Percentiles rank a stretch among this genome's conserved stretches.
Conservation (phyloP, 257 asterid species). For the Plantago major region DNA sequence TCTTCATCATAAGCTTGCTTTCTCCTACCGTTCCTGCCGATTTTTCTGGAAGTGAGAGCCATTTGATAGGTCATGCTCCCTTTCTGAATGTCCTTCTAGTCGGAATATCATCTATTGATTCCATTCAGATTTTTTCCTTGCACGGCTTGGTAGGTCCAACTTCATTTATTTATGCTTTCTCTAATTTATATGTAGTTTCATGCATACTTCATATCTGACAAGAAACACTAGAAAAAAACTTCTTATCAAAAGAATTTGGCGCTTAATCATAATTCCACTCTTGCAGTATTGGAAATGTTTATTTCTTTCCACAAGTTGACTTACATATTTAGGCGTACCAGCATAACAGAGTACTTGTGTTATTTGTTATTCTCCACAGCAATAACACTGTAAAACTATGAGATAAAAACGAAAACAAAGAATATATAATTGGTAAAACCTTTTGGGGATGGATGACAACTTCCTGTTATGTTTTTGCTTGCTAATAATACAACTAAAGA, state of each 20-base stretch:
- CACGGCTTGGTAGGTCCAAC: slow-evolving; percentile 92
- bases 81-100: slow-evolving; percentile 78
- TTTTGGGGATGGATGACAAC: background rate
- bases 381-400: background rate
- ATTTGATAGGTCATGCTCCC: slow-evolving; percentile 79
- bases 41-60: slow-evolving; percentile 73
- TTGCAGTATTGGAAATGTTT: no score
- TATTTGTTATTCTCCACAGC: background rate
- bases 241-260: no score
- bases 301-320: no score
- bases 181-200: slow-evolving; percentile 14
- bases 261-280: no score
- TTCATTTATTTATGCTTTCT: slow-evolving; percentile 21
- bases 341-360: background rate
- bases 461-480: background rate
- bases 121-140: slow-evolving; percentile 77
- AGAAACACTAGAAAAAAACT: no score
- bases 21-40: slow-evolving; percentile 73
- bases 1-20: slow-evolving; percentile 74
- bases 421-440: background rate
- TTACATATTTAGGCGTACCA: no score
- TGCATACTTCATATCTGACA: background rate
- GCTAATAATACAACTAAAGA: slow-evolving; percentile 19
- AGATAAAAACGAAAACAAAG: slow-evolving; percentile 5
- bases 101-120: slow-evolving; percentile 74